phyloP scores from a whole-genome alignment of 1,284 basidiomycete species.

The Apiotrichum akiyoshidainum region DNA sequence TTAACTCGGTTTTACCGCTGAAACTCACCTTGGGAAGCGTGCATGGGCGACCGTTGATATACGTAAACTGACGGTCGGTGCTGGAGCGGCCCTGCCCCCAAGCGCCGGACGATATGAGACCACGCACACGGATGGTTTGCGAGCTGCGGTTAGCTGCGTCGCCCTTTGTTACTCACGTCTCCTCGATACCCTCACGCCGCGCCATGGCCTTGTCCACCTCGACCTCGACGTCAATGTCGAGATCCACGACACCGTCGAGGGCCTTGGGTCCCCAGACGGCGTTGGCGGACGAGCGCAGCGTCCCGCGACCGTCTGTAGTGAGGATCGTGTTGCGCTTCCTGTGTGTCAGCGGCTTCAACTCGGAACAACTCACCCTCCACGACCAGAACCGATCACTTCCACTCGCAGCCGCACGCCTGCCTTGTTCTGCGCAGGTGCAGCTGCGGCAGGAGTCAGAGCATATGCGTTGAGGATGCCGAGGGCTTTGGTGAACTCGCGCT shows the following conservation, averaged over 20 bases:
- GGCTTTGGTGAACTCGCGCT: conserved; percentile 86
- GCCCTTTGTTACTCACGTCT: conserved; percentile 35
- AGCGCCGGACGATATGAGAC: conserved; percentile 45
- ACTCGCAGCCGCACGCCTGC: conserved; percentile 70
- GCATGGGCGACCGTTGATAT: conserved; percentile 89
- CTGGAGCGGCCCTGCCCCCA: conserved; percentile 64
- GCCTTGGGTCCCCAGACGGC: conserved; percentile 83
- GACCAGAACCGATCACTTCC: conserved; percentile 54
- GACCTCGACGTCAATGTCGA: conserved; percentile 69
- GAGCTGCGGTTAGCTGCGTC: conserved; percentile 23
- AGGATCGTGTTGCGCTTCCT: conserved; percentile 73
- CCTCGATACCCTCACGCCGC: conserved; percentile 38
- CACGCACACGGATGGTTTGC: conserved; percentile 36
- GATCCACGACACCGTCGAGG: conserved; percentile 68
- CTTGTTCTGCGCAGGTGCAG: conserved; percentile 47
- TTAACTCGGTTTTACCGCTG: background rate
- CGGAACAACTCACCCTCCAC: conserved; percentile 61
- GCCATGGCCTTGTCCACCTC: conserved; percentile 59
- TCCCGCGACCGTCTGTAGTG: conserved; percentile 65
- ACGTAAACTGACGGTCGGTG: conserved; percentile 88
- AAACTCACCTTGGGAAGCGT: conserved; percentile 64
- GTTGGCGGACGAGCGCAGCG: conserved; percentile 64
- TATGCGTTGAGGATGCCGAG: conserved; percentile 80
- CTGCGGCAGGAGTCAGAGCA: conserved; percentile 68
- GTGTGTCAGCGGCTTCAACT: background rate